Base-by-base conservation (phyloP, 352 stramenopile species). In the Phytophthora multivora region DNA sequence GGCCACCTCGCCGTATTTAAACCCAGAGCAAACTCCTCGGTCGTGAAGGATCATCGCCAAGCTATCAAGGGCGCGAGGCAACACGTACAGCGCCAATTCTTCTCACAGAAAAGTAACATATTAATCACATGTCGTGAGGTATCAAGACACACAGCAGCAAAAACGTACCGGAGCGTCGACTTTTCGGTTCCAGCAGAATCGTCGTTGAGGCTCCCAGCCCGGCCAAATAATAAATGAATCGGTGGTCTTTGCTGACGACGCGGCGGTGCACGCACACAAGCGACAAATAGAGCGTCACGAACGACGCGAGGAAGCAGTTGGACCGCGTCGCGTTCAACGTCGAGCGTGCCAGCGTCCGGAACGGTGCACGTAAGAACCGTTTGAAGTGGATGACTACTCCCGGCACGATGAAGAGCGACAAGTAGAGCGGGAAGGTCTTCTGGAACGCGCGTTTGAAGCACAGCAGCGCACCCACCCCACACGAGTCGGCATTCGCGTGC, bases 361-460 rank as follows among this genome's bases (percentile, higher is more conserved):
- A 63, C 1, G 86, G 86, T 10, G 71, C 31, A n/a, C 71, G 66
- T 36, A 93, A 48, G 61, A 95, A 95, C 52, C 82, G 81, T 52
- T 90, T 89, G 51, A 93, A 92, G 51, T 88, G 79, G 48, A 95
- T 86, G 33, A 95, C 86, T 42, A 95, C 74, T 19, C 75, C 81
- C 41, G 86, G 86, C 40, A 91, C 86, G 53, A 93, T 92, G 61
- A 90, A 93, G 49, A 95, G 79, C 52, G 86, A 93, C 43, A 95
- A 68, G 58, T 95, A 95, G 23, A 95, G 73, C 41, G 86, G 86
- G 56, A 92, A 92, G 1, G 80, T 83, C 61, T 80, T 80, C 26
- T 66, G 30, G 51, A 93, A 90, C 4, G 84, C 77, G 9, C 69
- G 68, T 36, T 77, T 75, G 61, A 91, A 92, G 31, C 75, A 86